Conservation (phyloP, 306 rosid genomes). For the Amphicarpaea edgeworthii region DNA sequence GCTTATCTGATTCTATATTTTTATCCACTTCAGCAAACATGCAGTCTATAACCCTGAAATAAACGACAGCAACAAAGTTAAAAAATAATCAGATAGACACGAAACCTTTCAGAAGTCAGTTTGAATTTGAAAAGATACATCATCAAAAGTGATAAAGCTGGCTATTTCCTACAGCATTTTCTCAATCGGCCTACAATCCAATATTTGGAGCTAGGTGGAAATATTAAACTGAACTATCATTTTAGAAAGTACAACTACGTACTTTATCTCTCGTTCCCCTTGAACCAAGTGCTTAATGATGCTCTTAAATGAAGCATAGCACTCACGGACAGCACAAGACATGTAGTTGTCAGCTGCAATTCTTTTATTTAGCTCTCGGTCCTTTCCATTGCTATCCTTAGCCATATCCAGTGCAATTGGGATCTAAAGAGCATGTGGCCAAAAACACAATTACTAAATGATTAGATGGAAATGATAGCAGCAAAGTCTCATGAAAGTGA, state of each 20-base stretch:
- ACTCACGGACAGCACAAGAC: conserved; percentile 96
- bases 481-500: conserved; percentile 23
- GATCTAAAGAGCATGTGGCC: conserved; percentile 61
- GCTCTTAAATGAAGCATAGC: conserved; percentile 94
- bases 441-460: conserved; percentile 32
- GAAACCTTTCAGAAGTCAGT: conserved; percentile 22
- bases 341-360: conserved; percentile 76
- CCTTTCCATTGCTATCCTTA: conserved; percentile 99
- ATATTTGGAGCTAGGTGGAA: conserved; percentile 24
- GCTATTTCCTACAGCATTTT: conserved; percentile 19
- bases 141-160: conserved; percentile 23
- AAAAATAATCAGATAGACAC: not conserved
- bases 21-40: conserved; percentile 75
- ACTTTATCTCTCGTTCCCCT: conserved; percentile 78
- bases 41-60: conserved; percentile 69
- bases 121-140: conserved; percentile 25
- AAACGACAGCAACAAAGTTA: conserved; percentile 15
- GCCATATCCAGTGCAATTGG: conserved; percentile 99
- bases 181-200: not conserved
- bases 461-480: conserved; percentile 17
- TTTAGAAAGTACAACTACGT: conserved; percentile 48
- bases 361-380: conserved; percentile 85
- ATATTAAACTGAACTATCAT: conserved; percentile 19
- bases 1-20: conserved; percentile 43
- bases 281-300: conserved; percentile 80